Evolutionary conservation across 2,329 filamentous ascomycete genomes (phyloP), one percentile per base, ranked within the genome.

Genomic region (Grosmannia huntii): DNA sequence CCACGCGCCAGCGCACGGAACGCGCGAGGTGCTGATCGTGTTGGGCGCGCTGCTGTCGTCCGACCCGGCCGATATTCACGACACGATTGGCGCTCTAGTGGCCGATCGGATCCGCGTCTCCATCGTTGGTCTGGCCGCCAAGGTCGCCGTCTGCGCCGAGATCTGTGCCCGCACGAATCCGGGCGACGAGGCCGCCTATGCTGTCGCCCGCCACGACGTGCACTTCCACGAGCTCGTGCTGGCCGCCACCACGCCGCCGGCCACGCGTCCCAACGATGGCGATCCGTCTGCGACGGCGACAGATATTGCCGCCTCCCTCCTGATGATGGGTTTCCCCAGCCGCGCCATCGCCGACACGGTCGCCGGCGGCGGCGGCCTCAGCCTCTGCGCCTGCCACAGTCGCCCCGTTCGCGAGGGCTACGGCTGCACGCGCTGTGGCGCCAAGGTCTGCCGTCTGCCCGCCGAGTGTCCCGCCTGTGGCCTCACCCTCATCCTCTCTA

Each of bases 281-380:
- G 28, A 28, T 6, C 2, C 9, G 9, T 19, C 56, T 36, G 0
- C 38, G 12, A 50, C 54, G 51, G 48, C 27, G 27, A 4, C 27
- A 7, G n/a, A n/a, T n/a, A n/a, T n/a, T n/a, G 28, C 28, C 28
- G 31, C 82, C 1, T 84, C 81, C 57, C 76, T 99, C 48, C 81
- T 99, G 28, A 95, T 95, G 88, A 99, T 99, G 92, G 94, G 94
- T 5, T 99, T 99, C 67, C 94, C 94, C 0, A 95, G 89, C 6
- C 82, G 91, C 44, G 87, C 87, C 2, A 82, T 94, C 16, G 88
- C 89, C 57, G 78, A 83, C 2, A 76, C 76, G 49, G 73, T 79
- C 54, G 53, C 60, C 21, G 88, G 89, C 57, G 78, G 83, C 2
- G 77, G 76, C 53, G 80, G 84, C 5, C 74, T 80, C 57, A 90